A percentile compares a stretch with the other conserved stretches of the same genome.
These are phyloP conservation scores for Entomortierella lignicola DNA, from an alignment of 192 early-diverging fungal species.

Conservation along the genomic window DNA sequence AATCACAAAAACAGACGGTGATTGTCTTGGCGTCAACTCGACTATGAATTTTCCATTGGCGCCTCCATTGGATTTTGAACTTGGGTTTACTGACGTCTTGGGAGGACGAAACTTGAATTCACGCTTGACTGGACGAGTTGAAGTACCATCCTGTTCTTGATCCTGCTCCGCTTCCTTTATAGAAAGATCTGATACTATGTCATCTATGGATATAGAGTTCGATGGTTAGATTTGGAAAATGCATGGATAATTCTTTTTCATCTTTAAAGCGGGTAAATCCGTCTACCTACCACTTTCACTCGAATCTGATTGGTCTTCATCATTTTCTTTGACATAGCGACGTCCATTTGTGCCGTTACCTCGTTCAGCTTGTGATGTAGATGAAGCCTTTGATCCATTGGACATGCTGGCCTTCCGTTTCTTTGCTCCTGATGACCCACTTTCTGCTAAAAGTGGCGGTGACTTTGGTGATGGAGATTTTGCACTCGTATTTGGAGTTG, in stretches of 20 bases:
- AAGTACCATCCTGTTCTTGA: neutral
- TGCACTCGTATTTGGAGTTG: neutral
- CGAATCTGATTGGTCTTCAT: neutral
- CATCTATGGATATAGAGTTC: neutral
- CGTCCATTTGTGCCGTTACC: neutral
- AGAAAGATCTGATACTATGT: conserved; percentile 2
- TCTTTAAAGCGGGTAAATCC: neutral
- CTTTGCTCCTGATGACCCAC: neutral
- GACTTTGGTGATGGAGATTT: neutral
- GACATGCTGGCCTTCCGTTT: conserved; percentile 7
- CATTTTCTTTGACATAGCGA: neutral
- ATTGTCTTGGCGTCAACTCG: neutral
- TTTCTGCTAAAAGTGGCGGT: neutral
- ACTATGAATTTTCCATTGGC: conserved; percentile 1
- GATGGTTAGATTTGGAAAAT: neutral
- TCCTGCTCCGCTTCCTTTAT: neutral
- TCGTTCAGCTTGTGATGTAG: neutral
- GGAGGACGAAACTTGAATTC: neutral
- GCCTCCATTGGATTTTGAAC: neutral
- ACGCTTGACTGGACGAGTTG: neutral
- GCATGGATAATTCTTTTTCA: too few species aligned
- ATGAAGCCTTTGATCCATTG: neutral
- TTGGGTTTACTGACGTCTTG: neutral
- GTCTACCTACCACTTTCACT: neutral
- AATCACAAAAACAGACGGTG: conserved; percentile 31